phyloP scores from a whole-genome alignment of 352 stramenopile species.

The Elongisporangium senticosum region DNA sequence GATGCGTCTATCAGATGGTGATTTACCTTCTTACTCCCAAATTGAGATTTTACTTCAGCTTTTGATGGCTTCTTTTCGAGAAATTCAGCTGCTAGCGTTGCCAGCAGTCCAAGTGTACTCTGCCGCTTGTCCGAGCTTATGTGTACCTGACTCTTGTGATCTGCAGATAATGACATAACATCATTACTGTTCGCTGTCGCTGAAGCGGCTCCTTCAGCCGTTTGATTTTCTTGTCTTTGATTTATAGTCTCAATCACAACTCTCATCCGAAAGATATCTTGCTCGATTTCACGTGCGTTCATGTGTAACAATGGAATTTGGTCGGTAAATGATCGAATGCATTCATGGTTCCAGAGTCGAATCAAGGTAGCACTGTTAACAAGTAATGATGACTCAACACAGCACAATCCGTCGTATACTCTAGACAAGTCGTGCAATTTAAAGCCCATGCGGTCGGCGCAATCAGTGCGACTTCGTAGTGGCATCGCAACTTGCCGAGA shows the following conservation, averaged over 20 bases:
- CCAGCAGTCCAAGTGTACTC: background rate
- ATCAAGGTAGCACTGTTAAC: constrained; percentile 36
- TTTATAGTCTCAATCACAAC: constrained; percentile 14
- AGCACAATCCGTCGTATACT: constrained; percentile 44
- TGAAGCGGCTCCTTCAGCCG: background rate
- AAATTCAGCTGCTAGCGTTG: background rate
- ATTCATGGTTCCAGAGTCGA: constrained; percentile 51
- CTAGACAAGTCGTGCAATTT: constrained; percentile 39
- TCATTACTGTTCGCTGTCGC: background rate
- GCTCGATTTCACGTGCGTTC: constrained; percentile 1
- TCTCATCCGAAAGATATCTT: constrained; percentile 14
- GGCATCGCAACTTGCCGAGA: background rate
- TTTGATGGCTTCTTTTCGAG: background rate
- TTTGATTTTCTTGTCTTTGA: background rate
- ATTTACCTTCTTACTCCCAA: background rate
- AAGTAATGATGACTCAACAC: constrained; percentile 25
- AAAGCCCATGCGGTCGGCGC: constrained; percentile 7
- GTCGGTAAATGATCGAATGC: constrained; percentile 25
- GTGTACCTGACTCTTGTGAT: background rate
- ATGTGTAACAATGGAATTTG: background rate
- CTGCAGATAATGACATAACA: background rate
- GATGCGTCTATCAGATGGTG: background rate
- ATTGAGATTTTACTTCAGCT: background rate
- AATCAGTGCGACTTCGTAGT: background rate
- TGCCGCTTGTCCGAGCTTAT: background rate